Conservation (phyloP, 768 basidiomycete genomes). For the Termitomyces sp. region DNA sequence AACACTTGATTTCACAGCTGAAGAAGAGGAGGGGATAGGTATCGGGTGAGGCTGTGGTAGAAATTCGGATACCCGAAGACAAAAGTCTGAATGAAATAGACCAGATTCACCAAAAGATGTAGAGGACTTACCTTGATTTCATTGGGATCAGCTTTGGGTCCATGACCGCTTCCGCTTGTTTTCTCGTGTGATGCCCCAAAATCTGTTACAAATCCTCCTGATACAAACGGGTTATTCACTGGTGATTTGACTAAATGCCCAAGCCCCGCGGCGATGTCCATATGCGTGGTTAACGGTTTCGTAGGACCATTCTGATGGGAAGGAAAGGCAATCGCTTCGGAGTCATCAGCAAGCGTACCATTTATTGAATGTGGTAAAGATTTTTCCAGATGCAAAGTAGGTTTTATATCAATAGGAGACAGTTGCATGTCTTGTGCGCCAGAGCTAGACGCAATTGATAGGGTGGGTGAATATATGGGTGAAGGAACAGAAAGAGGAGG, state of each 20-base stretch:
- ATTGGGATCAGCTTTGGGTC: neutral
- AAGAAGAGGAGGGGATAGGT: neutral
- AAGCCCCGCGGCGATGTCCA: neutral
- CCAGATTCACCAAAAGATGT: neutral
- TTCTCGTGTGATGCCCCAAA: conserved; percentile 24
- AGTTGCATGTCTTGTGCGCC: conserved; percentile 22
- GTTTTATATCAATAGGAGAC: conserved; percentile 15
- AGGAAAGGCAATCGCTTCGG: neutral
- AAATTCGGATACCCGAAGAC: neutral
- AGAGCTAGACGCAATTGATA: conserved; percentile 20
- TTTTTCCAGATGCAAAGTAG: neutral
- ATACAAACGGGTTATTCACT: conserved; percentile 41
- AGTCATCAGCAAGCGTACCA: neutral
- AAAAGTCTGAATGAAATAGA: neutral
- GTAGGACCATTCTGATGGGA: neutral
- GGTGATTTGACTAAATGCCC: conserved; percentile 10
- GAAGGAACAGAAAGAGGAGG: neutral
- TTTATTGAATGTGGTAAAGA: neutral
- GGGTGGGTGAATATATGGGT: conserved; percentile 17
- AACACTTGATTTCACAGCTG: neutral
- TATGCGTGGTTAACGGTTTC: neutral
- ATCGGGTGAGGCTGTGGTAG: neutral
- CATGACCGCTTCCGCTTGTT: neutral
- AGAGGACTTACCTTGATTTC: conserved; percentile 5
- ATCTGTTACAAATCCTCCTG: conserved; percentile 44